Evolutionary conservation across 2,329 filamentous ascomycete species (phyloP).

Genomic region (Alternaria atra): DNA sequence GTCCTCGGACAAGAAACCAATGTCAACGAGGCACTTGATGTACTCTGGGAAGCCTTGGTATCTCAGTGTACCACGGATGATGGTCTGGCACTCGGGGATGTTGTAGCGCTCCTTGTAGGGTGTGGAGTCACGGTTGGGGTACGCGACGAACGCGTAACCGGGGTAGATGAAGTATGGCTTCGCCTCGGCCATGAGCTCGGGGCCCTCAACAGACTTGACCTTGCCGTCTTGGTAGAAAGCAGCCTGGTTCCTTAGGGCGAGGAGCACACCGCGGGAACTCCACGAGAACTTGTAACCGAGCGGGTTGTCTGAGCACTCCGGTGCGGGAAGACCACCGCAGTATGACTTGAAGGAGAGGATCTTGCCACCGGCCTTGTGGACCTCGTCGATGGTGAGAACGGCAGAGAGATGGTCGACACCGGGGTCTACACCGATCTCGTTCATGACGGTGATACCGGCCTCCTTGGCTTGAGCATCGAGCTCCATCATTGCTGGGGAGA

Average conservation of each 20-base stretch:
- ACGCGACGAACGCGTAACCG: slow-evolving; percentile 88
- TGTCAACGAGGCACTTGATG: slow-evolving; percentile 85
- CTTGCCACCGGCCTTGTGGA: slow-evolving; percentile 88
- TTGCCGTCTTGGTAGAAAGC: slow-evolving; percentile 84
- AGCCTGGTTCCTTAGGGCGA: slow-evolving; percentile 86
- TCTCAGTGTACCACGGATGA: slow-evolving; percentile 83
- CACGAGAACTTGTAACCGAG: slow-evolving; percentile 91
- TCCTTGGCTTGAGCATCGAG: slow-evolving; percentile 84
- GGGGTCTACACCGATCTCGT: slow-evolving; percentile 73
- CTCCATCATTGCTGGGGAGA: slow-evolving; percentile 91
- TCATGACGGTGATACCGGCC: slow-evolving; percentile 96
- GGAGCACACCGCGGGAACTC: slow-evolving; percentile 80
- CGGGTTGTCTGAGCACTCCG: slow-evolving; percentile 84
- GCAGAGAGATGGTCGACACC: slow-evolving; percentile 82
- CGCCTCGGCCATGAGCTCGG: slow-evolving; percentile 83
- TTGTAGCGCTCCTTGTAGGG: slow-evolving; percentile 87
- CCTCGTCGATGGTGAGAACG: slow-evolving; percentile 85
- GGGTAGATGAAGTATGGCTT: slow-evolving; percentile 93
- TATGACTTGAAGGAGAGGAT: slow-evolving; percentile 82
- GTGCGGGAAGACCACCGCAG: slow-evolving; percentile 65
- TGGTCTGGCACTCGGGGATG: slow-evolving; percentile 90
- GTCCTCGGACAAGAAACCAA: slow-evolving; percentile 84
- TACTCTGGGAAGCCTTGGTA: slow-evolving; percentile 93
- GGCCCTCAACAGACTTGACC: slow-evolving; percentile 63
- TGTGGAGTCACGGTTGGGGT: slow-evolving; percentile 91